Conservation (phyloP, 345 rosid species). For the Bruguiera parviflora region DNA sequence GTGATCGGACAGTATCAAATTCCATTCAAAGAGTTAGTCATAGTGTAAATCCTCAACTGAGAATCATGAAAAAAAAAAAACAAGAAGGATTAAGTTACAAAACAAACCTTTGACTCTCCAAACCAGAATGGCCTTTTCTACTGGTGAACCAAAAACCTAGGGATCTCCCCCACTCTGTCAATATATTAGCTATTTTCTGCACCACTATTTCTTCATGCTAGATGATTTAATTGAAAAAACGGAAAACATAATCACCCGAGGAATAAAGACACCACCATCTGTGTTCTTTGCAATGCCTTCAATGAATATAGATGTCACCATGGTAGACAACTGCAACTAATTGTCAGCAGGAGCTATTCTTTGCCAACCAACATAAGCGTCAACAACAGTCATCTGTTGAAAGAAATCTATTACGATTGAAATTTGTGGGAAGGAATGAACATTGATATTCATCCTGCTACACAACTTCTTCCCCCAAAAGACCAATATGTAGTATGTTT, state of each 20-base stretch:
- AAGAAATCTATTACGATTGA: background rate
- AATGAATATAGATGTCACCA: conserved; percentile 15
- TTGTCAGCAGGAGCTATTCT: conserved; percentile 54
- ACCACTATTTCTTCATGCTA: background rate
- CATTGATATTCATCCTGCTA: background rate
- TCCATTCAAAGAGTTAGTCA: conserved; percentile 58
- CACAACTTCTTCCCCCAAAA: background rate
- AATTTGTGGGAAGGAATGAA: background rate
- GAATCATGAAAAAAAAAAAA: background rate
- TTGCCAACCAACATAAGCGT: conserved; percentile 67
- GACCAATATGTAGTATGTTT: too few species aligned
- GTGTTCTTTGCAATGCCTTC: conserved; percentile 87
- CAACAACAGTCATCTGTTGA: conserved; percentile 43
- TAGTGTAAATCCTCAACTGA: background rate
- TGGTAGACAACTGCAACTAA: conserved; percentile 33
- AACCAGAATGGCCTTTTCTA: conserved; percentile 87
- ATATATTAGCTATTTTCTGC: background rate
- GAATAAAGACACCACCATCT: conserved; percentile 70
- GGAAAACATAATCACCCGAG: conserved; percentile 41
- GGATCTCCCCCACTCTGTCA: conserved; percentile 67
- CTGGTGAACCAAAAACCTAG: conserved; percentile 86
- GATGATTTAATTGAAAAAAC: background rate
- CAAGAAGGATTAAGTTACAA: conserved; percentile 2
- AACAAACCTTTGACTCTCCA: conserved; percentile 70
- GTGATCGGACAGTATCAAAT: conserved; percentile 62